Conservation (phyloP, 805 yeast genomes). For the Debaryomyces maramus region DNA sequence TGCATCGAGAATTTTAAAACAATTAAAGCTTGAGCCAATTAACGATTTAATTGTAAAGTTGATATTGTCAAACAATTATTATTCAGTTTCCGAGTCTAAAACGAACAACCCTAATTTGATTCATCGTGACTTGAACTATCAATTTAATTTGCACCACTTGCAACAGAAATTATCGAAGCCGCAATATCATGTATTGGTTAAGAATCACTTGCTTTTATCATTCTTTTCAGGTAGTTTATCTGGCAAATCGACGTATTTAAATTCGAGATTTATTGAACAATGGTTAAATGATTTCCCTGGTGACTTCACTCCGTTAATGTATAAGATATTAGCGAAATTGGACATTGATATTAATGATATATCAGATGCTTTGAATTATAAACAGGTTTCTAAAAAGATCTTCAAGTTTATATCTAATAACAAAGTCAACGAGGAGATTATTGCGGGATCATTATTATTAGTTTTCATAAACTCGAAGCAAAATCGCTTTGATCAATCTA, state of each 20-base stretch:
- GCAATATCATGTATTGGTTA: slow-evolving; percentile 41
- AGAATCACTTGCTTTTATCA: slow-evolving; percentile 47
- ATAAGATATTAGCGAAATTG: slow-evolving; percentile 29
- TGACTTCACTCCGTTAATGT: slow-evolving; percentile 32
- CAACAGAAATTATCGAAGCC: slow-evolving; percentile 26
- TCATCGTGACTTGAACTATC: slow-evolving; percentile 37
- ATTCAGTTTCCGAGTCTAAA: slow-evolving; percentile 23
- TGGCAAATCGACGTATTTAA: slow-evolving; percentile 22
- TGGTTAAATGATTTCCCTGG: slow-evolving; percentile 25
- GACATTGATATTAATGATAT: slow-evolving; percentile 30
- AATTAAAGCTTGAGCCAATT: slow-evolving; percentile 26
- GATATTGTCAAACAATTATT: slow-evolving; percentile 46
- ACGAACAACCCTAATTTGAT: slow-evolving; percentile 28
- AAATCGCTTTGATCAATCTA: slow-evolving; percentile 30
- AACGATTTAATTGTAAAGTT: slow-evolving; percentile 43
- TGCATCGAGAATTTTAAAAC: slow-evolving; percentile 37
- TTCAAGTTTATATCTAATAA: slow-evolving; percentile 17
- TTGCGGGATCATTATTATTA: slow-evolving; percentile 30
- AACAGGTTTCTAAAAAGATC: slow-evolving; percentile 20
- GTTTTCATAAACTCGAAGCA: slow-evolving; percentile 23
- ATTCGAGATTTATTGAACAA: slow-evolving; percentile 15
- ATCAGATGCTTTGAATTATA: slow-evolving; percentile 12
- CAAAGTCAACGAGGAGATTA: slow-evolving; percentile 9
- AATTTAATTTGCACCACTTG: slow-evolving; percentile 35
- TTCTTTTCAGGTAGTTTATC: slow-evolving; percentile 40